These are phyloP conservation scores for Phaffomyces antillensis DNA, from an alignment of 805 yeast genomes.

Conservation along the genomic window DNA sequence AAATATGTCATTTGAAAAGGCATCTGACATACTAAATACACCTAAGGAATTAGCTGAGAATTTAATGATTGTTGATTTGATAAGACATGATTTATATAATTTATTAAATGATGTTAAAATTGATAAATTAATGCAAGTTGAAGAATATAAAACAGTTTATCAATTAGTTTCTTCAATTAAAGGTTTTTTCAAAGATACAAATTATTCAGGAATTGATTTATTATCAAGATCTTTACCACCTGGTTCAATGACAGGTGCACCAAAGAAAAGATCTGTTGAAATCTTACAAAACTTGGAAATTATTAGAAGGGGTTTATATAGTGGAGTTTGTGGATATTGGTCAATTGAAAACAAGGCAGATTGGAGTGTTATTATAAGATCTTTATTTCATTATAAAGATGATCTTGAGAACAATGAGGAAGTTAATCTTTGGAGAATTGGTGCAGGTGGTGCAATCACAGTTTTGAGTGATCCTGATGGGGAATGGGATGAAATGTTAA, in stretches of 20 bases:
- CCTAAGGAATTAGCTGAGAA: slow-evolving; percentile 96
- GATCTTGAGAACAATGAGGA: slow-evolving; percentile 29
- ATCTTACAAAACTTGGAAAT: slow-evolving; percentile 45
- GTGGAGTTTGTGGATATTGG: slow-evolving; percentile 97
- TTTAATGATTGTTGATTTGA: slow-evolving; percentile 92
- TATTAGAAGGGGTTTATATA: slow-evolving; percentile 66
- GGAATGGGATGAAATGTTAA: slow-evolving; percentile 88
- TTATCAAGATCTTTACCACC: slow-evolving; percentile 82
- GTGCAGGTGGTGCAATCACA: slow-evolving; percentile 98
- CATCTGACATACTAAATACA: slow-evolving; percentile 58
- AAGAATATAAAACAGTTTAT: slow-evolving; percentile 85
- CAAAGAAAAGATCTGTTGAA: slow-evolving; percentile 88
- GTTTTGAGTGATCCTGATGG: slow-evolving; percentile 75
- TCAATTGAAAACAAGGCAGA: slow-evolving; percentile 80
- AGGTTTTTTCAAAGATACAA: slow-evolving; percentile 34
- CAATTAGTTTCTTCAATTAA: slow-evolving; percentile 87
- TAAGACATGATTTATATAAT: slow-evolving; percentile 81
- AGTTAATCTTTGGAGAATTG: slow-evolving; percentile 64
- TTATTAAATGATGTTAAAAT: slow-evolving; percentile 62
- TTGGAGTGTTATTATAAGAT: slow-evolving; percentile 93
- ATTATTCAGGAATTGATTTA: slow-evolving; percentile 68
- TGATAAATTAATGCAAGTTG: slow-evolving; percentile 79
- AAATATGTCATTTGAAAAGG: slow-evolving; percentile 47
- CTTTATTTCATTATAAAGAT: slow-evolving; percentile 58
- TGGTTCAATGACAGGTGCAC: slow-evolving; percentile 99